Evolutionary conservation across 2,329 filamentous ascomycete species (phyloP).

Genomic region (Claviceps fusiformis): DNA sequence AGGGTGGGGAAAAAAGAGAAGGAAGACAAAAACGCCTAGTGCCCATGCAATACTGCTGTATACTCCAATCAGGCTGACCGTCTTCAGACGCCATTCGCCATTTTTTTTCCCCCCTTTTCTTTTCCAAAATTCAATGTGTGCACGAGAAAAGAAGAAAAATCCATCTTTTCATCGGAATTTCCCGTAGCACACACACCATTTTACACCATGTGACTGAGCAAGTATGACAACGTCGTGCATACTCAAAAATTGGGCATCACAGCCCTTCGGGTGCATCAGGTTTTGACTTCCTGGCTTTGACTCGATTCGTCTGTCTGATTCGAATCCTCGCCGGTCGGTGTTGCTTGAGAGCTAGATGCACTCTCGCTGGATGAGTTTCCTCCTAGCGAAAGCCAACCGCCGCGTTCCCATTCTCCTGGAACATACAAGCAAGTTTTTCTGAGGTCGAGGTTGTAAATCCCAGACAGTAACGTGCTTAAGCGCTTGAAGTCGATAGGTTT

Average conservation of each 20-base stretch:
- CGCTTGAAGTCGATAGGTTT: constrained; percentile 77
- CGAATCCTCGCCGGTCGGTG: constrained; percentile 14
- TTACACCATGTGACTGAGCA: neutral
- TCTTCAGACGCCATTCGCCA: neutral
- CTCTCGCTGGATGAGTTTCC: constrained; percentile 3
- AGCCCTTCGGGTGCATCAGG: neutral
- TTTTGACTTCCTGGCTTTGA: too few species aligned
- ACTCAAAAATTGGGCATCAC: neutral
- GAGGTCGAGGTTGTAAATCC: constrained; percentile 48
- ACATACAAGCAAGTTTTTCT: constrained; percentile 53
- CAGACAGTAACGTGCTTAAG: constrained; percentile 52
- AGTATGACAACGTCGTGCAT: neutral
- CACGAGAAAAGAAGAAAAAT: neutral
- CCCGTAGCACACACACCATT: neutral
- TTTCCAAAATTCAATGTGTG: neutral
- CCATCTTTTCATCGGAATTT: neutral
- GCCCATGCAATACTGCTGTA: neutral
- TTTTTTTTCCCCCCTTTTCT: neutral
- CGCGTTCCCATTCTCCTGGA: constrained; percentile 66
- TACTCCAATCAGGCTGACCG: neutral
- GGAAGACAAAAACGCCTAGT: neutral
- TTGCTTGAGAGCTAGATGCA: constrained; percentile 12
- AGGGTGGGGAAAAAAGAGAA: neutral
- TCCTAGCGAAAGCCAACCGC: constrained; percentile 57
- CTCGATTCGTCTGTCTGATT: neutral